A percentile compares a stretch with the other conserved stretches of the same genome.
Conservation (phyloP, 2,329 filamentous ascomycete genomes). For the Tolypocladium nubicola region DNA sequence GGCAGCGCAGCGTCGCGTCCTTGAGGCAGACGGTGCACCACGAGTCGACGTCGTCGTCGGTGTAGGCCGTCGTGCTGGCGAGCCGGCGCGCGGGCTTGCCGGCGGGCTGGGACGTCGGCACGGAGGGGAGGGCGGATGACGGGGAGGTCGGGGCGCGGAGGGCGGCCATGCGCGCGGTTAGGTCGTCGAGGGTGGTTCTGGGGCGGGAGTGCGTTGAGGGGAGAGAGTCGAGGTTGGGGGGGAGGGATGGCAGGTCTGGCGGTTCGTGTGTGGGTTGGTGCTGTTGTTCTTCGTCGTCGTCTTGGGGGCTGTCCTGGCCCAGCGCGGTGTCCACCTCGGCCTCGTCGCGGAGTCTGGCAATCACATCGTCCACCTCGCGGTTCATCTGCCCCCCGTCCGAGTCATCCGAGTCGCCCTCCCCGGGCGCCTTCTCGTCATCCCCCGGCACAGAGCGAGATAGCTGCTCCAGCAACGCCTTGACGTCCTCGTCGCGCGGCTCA, state of each 20-base stretch:
- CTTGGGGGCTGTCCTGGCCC: background rate
- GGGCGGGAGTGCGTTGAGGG: conserved; percentile 11
- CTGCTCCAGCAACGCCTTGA: conserved; percentile 25
- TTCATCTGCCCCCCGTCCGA: conserved; percentile 42
- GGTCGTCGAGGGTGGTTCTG: conserved; percentile 26
- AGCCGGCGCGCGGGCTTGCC: conserved; percentile 28
- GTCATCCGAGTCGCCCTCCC: conserved; percentile 23
- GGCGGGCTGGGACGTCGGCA: conserved; percentile 37
- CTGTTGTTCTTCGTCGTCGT: background rate
- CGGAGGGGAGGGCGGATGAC: conserved; percentile 29
- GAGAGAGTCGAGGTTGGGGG: conserved; percentile 29
- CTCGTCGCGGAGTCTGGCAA: conserved; percentile 37
- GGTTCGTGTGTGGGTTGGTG: background rate
- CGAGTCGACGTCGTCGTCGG: conserved; percentile 60
- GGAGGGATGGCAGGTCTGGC: conserved; percentile 28
- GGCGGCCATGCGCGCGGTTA: conserved; percentile 41
- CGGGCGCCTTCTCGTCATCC: conserved; percentile 2
- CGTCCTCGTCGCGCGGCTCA: conserved; percentile 19
- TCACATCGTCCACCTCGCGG: conserved; percentile 30
- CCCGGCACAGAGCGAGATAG: conserved; percentile 21
- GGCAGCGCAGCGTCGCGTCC: conserved; percentile 61
- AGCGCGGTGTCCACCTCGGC: conserved; percentile 21
- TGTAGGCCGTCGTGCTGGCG: conserved; percentile 32
- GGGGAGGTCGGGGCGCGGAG: conserved; percentile 27
- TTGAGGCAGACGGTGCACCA: conserved; percentile 82